A percentile compares a stretch with the other conserved stretches of the same genome.
Evolutionary conservation across 495 filamentous ascomycete genomes (phyloP).

Genomic region (Symbiotaphrina buchneri): DNA sequence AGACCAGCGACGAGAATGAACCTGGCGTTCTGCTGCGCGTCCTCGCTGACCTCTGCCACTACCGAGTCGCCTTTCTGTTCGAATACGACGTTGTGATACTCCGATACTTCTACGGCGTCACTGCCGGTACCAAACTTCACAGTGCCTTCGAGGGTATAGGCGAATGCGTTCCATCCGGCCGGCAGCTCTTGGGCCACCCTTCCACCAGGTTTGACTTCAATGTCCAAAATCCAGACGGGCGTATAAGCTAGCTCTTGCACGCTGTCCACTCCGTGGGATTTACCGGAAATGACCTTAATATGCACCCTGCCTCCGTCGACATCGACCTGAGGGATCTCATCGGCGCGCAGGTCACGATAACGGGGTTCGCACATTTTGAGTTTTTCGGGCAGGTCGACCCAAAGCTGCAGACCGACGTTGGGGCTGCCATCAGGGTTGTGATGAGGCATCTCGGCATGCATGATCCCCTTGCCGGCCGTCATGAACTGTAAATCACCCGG

Average conservation of each 20-base stretch:
- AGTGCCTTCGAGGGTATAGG: slow-evolving; percentile 53
- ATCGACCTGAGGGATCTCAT: slow-evolving; percentile 50
- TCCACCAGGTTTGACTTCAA: slow-evolving; percentile 63
- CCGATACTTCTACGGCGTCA: slow-evolving; percentile 29
- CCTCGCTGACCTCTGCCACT: slow-evolving; percentile 40
- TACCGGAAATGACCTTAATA: slow-evolving; percentile 78
- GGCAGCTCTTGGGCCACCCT: slow-evolving; percentile 52
- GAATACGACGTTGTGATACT: slow-evolving; percentile 83
- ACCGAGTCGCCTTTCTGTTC: slow-evolving; percentile 57
- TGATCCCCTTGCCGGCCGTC: slow-evolving; percentile 81
- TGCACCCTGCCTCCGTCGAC: slow-evolving; percentile 48
- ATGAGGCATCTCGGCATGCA: slow-evolving; percentile 92
- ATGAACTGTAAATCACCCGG: slow-evolving; percentile 89
- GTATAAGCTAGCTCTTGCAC: slow-evolving; percentile 85
- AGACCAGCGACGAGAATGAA: slow-evolving; percentile 59
- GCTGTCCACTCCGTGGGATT: slow-evolving; percentile 60
- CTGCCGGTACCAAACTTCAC: slow-evolving; percentile 39
- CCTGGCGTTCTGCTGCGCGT: slow-evolving; percentile 24
- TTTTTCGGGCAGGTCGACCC: slow-evolving; percentile 72
- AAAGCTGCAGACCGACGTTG: slow-evolving; percentile 80
- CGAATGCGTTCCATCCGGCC: slow-evolving; percentile 75
- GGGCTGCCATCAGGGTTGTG: slow-evolving; percentile 52
- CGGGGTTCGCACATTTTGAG: slow-evolving; percentile 79
- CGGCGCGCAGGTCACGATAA: slow-evolving; percentile 60
- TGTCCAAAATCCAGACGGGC: slow-evolving; percentile 80